phyloP scores from a whole-genome alignment of 257 asterid species.

The Solanum pimpinellifolium region DNA sequence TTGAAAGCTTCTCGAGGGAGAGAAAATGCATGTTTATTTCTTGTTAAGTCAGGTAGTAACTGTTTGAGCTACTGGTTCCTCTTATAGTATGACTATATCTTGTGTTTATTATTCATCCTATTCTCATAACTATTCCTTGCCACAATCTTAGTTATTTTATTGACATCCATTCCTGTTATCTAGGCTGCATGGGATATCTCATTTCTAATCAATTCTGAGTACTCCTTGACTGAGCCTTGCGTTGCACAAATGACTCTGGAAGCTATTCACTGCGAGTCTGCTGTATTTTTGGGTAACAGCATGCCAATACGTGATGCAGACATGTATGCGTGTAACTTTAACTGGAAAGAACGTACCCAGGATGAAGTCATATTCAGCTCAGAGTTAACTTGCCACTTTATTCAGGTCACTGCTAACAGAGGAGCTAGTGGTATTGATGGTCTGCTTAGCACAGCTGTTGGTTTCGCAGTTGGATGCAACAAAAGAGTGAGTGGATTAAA shows the following conservation, averaged over 20 bases:
- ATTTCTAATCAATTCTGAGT: conserved; percentile 52
- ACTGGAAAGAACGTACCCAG: conserved; percentile 39
- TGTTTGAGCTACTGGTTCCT: neutral
- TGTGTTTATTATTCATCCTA: neutral
- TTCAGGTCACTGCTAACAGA: conserved; percentile 76
- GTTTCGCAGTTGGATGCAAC: conserved; percentile 89
- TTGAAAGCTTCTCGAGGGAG: neutral
- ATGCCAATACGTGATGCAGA: conserved; percentile 97
- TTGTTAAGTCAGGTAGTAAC: neutral
- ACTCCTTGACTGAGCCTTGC: conserved; percentile 81
- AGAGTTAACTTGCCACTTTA: conserved; percentile 62
- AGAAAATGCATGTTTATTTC: neutral
- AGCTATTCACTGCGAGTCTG: conserved; percentile 56
- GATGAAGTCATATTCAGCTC: conserved; percentile 31
- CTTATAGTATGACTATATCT: neutral
- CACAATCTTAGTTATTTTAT: neutral
- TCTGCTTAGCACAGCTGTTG: conserved; percentile 83
- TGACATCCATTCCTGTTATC: conserved; percentile 5
- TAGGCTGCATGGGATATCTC: conserved; percentile 83
- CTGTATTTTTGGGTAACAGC: conserved; percentile 93
- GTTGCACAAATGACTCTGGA: conserved; percentile 67
- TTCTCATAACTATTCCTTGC: neutral
- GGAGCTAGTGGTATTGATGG: conserved; percentile 99
- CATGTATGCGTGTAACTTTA: conserved; percentile 66
- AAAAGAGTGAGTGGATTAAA: conserved; percentile 53